Conservation (phyloP, 345 rosid species). For the Aquilaria sinensis region DNA sequence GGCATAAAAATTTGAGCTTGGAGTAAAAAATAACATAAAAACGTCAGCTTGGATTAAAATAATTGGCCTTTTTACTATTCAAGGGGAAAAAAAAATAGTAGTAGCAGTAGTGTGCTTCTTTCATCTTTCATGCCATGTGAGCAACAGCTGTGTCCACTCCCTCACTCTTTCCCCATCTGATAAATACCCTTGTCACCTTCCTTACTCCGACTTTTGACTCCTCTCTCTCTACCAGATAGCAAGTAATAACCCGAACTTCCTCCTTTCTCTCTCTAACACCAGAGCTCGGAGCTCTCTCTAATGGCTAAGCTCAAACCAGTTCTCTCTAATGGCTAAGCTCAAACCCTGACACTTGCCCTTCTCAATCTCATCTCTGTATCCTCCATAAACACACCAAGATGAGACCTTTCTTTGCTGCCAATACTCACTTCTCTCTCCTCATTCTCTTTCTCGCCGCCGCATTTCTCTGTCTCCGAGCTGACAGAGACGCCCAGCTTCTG, state of each 20-base stretch:
- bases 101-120: neutral
- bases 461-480: conserved; percentile 24
- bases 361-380: conserved; percentile 4
- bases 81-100: neutral
- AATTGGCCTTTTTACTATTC: conserved; percentile 5
- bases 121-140: conserved; percentile 83
- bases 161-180: conserved; percentile 23
- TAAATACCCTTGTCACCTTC: conserved; percentile 53
- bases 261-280: conserved; percentile 18
- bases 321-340: conserved; percentile 44
- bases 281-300: conserved; percentile 14
- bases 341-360: conserved; percentile 24
- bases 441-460: conserved; percentile 17
- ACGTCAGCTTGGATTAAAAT: neutral
- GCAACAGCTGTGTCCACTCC: conserved; percentile 80
- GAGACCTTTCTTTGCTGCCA: conserved; percentile 14
- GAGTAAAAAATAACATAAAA: too few species aligned
- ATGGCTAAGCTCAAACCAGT: neutral
- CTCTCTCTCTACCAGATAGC: conserved; percentile 8
- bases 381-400: conserved; percentile 8
- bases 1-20: neutral
- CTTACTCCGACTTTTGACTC: conserved; percentile 35
- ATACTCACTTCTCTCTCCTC: conserved; percentile 17
- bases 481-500: conserved; percentile 51
- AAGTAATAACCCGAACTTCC: neutral